Conservation (phyloP, 1,284 basidiomycete genomes). For the Ceraceosorus guamensis region DNA sequence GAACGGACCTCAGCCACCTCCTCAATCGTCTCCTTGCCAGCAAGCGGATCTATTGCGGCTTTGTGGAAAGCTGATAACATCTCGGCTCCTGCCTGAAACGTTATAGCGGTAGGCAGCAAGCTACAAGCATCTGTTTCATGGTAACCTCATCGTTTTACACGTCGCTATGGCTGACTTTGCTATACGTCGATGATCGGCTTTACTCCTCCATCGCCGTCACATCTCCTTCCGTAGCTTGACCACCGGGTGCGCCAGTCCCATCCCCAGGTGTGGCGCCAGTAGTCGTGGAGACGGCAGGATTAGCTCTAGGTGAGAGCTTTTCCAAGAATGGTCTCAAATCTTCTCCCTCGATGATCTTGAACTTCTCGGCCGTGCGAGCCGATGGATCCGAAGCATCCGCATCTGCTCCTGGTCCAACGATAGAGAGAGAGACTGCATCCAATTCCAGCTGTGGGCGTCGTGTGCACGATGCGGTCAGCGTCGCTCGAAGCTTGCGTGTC, state of each 20-base stretch:
- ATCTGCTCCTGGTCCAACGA: slow-evolving; percentile 45
- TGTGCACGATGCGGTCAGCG: background rate
- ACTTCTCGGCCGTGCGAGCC: slow-evolving; percentile 35
- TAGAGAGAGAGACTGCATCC: slow-evolving; percentile 37
- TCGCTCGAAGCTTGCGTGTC: slow-evolving; percentile 1
- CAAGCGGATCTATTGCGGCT: too few species aligned
- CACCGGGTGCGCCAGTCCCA: background rate
- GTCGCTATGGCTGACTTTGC: too few species aligned
- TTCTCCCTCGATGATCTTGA: slow-evolving; percentile 41
- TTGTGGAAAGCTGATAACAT: too few species aligned
- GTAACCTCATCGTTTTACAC: too few species aligned
- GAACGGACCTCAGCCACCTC: too few species aligned
- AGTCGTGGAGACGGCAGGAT: background rate
- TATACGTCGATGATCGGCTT: background rate
- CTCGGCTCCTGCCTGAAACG: too few species aligned
- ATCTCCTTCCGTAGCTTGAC: slow-evolving; percentile 8
- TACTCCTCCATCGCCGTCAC: slow-evolving; percentile 8
- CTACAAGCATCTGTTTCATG: too few species aligned
- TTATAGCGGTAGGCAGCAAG: too few species aligned
- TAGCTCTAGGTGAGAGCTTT: background rate
- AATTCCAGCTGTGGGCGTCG: slow-evolving; percentile 23
- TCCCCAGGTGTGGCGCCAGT: slow-evolving; percentile 1
- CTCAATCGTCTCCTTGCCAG: too few species aligned
- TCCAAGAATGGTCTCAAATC: slow-evolving; percentile 38
- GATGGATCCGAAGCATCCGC: slow-evolving; percentile 29